These are phyloP conservation scores for Fusarium chuoi DNA, from an alignment of 2,329 filamentous ascomycete genomes.

Conservation along the genomic window DNA sequence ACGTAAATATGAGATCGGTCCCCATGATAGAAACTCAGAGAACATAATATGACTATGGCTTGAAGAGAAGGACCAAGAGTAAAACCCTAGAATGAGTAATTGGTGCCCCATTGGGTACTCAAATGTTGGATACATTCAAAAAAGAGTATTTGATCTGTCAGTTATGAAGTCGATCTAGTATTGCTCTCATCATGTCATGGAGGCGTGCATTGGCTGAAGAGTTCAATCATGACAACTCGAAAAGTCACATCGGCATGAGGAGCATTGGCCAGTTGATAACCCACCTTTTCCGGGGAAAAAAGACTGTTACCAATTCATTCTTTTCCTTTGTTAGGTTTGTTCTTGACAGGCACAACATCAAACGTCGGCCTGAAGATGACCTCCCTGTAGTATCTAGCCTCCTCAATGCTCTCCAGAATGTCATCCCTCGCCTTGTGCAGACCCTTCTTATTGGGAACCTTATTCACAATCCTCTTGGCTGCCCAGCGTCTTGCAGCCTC, in stretches of 20 bases:
- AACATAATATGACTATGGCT: neutral
- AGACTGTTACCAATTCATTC: neutral
- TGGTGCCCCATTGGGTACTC: neutral
- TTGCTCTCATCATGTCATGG: neutral
- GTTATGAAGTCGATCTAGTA: neutral
- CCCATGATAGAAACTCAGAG: constrained; percentile 14
- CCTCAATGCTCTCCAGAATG: constrained; percentile 93
- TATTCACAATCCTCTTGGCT: constrained; percentile 55
- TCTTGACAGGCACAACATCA: constrained; percentile 38
- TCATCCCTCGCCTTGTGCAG: constrained; percentile 87
- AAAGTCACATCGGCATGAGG: neutral
- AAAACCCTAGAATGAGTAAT: no score
- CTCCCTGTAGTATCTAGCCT: constrained; percentile 85
- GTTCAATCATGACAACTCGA: constrained; percentile 5
- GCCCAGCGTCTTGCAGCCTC: constrained; percentile 90
- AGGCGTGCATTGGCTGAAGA: neutral
- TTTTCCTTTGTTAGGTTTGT: constrained; percentile 32
- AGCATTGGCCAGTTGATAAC: neutral
- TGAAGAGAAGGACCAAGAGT: neutral
- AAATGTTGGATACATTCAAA: neutral
- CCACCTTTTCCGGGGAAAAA: constrained; percentile 5
- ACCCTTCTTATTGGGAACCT: constrained; percentile 77
- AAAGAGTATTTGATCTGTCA: neutral
- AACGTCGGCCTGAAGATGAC: constrained; percentile 67
- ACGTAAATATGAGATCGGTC: constrained; percentile 10